Evolutionary conservation across 2,329 filamentous ascomycete species (phyloP).

Genomic region (Pezizomycotina sp.): DNA sequence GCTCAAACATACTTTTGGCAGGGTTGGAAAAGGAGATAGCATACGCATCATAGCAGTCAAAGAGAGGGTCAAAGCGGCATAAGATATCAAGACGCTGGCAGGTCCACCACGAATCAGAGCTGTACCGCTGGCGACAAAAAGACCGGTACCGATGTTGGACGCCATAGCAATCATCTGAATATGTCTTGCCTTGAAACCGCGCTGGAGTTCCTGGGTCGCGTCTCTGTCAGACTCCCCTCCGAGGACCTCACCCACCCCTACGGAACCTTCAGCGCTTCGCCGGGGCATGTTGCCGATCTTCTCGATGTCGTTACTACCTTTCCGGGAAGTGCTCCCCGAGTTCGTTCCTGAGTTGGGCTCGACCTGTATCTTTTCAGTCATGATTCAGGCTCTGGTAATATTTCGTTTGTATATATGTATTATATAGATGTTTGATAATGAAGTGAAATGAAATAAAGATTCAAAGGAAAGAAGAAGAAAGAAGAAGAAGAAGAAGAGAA

Average conservation of each 20-base stretch:
- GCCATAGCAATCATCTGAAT: slow-evolving; percentile 52
- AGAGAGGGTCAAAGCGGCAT: slow-evolving; percentile 41
- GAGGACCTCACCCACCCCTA: slow-evolving; percentile 4
- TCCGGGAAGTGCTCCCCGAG: slow-evolving; percentile 10
- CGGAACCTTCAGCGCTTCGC: slow-evolving; percentile 9
- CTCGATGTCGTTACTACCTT: slow-evolving; percentile 16
- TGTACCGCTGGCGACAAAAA: slow-evolving; percentile 47
- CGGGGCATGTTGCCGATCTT: slow-evolving; percentile 2
- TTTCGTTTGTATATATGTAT: too few species aligned
- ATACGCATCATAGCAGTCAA: slow-evolving; percentile 42
- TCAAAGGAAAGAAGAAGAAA: too few species aligned
- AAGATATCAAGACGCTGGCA: slow-evolving; percentile 42
- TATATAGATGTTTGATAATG: too few species aligned
- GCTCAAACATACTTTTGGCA: neutral
- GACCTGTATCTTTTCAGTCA: slow-evolving; percentile 8
- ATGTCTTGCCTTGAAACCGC: slow-evolving; percentile 33
- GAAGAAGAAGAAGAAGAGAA: too few species aligned
- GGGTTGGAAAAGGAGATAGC: neutral
- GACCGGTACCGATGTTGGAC: slow-evolving; percentile 43
- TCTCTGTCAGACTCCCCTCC: neutral
- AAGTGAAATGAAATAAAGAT: too few species aligned
- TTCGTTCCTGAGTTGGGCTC: slow-evolving; percentile 15
- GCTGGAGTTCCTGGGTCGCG: slow-evolving; percentile 6
- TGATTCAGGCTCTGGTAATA: too few species aligned
- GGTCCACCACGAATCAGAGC: slow-evolving; percentile 44